Base-by-base conservation (phyloP, 2,329 filamentous ascomycete species). In the Paradendryphiella salina region DNA sequence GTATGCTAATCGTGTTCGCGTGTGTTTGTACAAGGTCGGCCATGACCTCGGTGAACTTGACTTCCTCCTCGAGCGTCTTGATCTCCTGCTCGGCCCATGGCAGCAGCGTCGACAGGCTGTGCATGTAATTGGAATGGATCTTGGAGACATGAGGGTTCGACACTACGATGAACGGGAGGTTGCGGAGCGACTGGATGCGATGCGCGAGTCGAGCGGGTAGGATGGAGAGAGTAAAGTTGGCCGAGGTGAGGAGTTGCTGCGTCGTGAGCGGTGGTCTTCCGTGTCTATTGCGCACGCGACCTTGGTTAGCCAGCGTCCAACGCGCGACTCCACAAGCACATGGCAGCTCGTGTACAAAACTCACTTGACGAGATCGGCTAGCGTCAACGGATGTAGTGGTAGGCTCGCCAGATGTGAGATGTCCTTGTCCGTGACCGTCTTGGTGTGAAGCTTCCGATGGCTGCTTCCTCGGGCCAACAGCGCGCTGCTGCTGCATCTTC, bases 21-120 rank as follows among this genome's bases (percentile, higher is more conserved):
- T 99, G 94, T 1, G 93, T 96, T 52, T 92, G 85, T 0, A 99
- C 94, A n/a, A 99, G 83, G 70, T 97, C 92, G 57, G 92, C 89
- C 67, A 99, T 88, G 40, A 94, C 90, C 54, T 94, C 88, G 11
- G 93, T 96, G 73, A 99, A 99, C 47, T 85, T 82, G 57, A 91
- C 87, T 75, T 97, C 94, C 61, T 96, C 92, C 52, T 95, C 87
- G 37, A 94, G 78, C 1, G 84, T 90, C 38, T 83, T 84, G 55
- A 95, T 91, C 49, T 82, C 81, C 49, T 82, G 79, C 68, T 88
- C 81, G 26, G 87, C 85, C 67, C 93, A 96, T 4, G 93, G 92
- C 3, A 97, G 82, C 13, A 99, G 81, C 0, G 91, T 96, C 2
- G 89, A 93, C 15, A 99, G 79, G 2, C 91, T 96, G 74, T 96